Evolutionary conservation across 257 asterid genomes (phyloP), one percentile per base, ranked within the genome.

Genomic region (Verbena officinalis): DNA sequence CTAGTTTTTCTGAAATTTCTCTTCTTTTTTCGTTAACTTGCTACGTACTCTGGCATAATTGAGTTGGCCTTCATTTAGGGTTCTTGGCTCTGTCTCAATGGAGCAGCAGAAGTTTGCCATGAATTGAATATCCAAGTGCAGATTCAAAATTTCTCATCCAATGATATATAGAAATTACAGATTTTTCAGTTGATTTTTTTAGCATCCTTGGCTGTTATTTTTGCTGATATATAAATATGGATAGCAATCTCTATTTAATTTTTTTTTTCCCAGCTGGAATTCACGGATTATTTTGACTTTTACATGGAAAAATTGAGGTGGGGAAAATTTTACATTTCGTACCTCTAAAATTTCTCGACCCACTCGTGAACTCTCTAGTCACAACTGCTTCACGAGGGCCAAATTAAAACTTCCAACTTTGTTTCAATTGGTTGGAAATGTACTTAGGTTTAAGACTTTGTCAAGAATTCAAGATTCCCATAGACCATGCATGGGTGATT

Each of bases 71-170:
- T 74, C 77, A 3, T 69, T 85, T 74, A 90, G 77, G 55, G 96
- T 90, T 56, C 82, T 85, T 21, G 96, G 97, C 75, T 90, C 97
- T 43, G 71, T 62, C 54, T 90, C 97, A 76, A 87, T 87, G 30
- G 86, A 65, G 68, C 97, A 90, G 60, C 92, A 74, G 58, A 72
- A 65, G 38, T 87, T 83, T 0, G 90, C 92, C 97, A 85, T 90
- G 72, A 62, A 42, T 15, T 90, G 72, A 62, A 42, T 15, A 36
- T 36, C 7, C 56, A 65, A 39, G 44, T 52, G 33, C 27, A 40
- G 22, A 13, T 68, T 55, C 42, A 76, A 31, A 64, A 62, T 14
- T 53, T 39, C 43, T 62, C 67, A 33, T 53, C 50, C 52, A 44
- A 53, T 27, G 15, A 42, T 51, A 59, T n/a, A n/a, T n/a, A n/a